Base-by-base conservation (phyloP, 768 basidiomycete species). In the Lentinula detonsa region DNA sequence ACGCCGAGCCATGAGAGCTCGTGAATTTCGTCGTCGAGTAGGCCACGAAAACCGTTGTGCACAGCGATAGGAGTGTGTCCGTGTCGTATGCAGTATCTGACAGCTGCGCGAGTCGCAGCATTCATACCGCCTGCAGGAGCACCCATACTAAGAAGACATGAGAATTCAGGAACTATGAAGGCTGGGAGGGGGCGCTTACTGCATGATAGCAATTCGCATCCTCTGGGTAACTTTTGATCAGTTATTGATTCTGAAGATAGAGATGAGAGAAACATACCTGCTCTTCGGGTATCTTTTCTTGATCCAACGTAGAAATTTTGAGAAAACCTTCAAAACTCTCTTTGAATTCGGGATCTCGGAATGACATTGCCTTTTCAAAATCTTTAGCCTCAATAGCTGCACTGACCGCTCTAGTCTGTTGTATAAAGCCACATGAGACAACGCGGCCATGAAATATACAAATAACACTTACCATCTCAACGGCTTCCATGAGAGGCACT, bases 81-180 rank as follows among this genome's bases (percentile, higher is more conserved):
- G 71, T 94, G 91, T 58, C 86, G 84, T 64, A 94, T 76, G 72
- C 95, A 98, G 76, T 94, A 98, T 10, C 97, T 88, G 21, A 91
- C 94, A 5, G 93, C 94, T 31, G 95, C 89, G 45, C 96, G 90
- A 1, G 94, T 97, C 0, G 96, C 97, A 1, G 97, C 95, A 70
- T 98, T 98, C 93, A 98, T 98, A 8, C 97, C 97, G 50, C 96
- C 96, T 2, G 97, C 97, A 4, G 97, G 96, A 1, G 97, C 97
- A 55, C 97, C 96, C 69, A 95, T 87, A 69, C 95, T 96, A 56
- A 15, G 8, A 10, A 23, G 65, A 40, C 48, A 11, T 34, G 40
- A 46, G 39, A 46, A 46, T n/a, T 10, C 1, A 23, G 16, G 34
- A 35, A 61, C 15, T 63, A 45, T 59, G 9, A 3, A 28, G 23